Evolutionary conservation across 2,329 filamentous ascomycete species (phyloP), one percentile per base, ranked within the genome.

Genomic region (Calonectria multiphialidica): DNA sequence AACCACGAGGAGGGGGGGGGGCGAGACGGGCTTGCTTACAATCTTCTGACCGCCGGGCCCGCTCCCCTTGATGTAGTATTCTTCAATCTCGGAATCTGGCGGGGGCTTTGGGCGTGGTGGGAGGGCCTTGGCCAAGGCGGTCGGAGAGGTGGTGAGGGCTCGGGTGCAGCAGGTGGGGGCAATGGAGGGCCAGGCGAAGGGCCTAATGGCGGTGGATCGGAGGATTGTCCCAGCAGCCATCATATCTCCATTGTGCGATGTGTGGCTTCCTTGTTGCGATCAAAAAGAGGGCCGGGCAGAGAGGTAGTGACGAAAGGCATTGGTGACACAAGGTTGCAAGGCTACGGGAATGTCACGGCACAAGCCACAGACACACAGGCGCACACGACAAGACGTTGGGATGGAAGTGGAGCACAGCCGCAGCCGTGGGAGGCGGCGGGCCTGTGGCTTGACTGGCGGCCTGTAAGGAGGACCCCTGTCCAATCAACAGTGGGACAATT

Each of bases 21-120:
- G 47, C 10, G 69, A 66, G 33, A 42, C 9, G 15, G 30, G 5
- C 50, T 18, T 15, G 82, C 86, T 66, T 84, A 95, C 93, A 86
- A 98, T 98, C 83, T 98, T 98, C 82, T 99, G 97, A 0, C 97
- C 97, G 28, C 97, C 97, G 0, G 97, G 96, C 1, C 97, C 97
- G 77, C 91, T 94, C 78, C 97, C 97, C 82, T 97, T 98, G 72
- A 99, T 88, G 84, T 97, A 98, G 49, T 89, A 90, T 80, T 98
- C 94, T 69, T 93, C 92, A 76, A 98, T 91, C 65, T 98, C 95
- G 21, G 88, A 86, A 76, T 98, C 95, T 15, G 92, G 89, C 23
- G 97, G 90, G 15, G 92, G 89, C 72, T 88, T 90, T 16, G 93
- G 93, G 5, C 95, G 92, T 7, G 95, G 93, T 1, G 96, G 96